Evolutionary conservation across 148 eudicot genomes (phyloP), one percentile per base, ranked within the genome.

Genomic region (Camellia sinensis): DNA sequence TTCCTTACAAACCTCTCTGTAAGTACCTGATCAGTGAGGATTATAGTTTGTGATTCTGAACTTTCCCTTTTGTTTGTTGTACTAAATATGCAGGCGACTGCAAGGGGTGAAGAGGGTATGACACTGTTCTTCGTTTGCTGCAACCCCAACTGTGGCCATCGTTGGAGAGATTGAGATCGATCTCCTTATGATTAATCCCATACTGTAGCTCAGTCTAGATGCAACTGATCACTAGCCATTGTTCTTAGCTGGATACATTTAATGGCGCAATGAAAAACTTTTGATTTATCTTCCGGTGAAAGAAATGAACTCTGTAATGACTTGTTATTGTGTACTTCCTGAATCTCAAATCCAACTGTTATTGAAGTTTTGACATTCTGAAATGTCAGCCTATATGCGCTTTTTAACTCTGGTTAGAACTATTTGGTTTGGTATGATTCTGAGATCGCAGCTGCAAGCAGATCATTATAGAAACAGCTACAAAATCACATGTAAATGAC

Each of bases 31-130:
- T 5, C 40, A 50, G 11, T 21, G 59, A 19, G 59, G 74, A 57
- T 29, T 56, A 11, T 72, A 46, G 29, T 48, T 8, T 60, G 40
- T 78, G 41, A 13, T 43, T 44, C 45, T 41, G 67, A 56, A 59
- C 7, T 21, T 40, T 37, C 19, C 15, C 48, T 67, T 73, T 53
- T 6, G 4, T 13, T 53, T 29, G 9, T 45, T 22, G 76, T 5
- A 29, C 3, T 21, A 73, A 29, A 53, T 74, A 18, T 73, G 64
- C 90, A 94, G 98, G 97, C 98, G 50, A 89, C 97, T 73, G 89
- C 93, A 4, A 88, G 98, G 76, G 98, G 98, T 67, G 98, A 94
- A 82, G 97, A 92, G 82, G 97, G 98, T 81, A 92, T 95, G 97
- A 91, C 93, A 4, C 80, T 93, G 79, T 93, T 91, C 90, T 93